Percentiles rank a stretch among this genome's conserved stretches.
phyloP scores from a whole-genome alignment of 2,329 filamentous ascomycete genomes.

The Aspergillus candidus region DNA sequence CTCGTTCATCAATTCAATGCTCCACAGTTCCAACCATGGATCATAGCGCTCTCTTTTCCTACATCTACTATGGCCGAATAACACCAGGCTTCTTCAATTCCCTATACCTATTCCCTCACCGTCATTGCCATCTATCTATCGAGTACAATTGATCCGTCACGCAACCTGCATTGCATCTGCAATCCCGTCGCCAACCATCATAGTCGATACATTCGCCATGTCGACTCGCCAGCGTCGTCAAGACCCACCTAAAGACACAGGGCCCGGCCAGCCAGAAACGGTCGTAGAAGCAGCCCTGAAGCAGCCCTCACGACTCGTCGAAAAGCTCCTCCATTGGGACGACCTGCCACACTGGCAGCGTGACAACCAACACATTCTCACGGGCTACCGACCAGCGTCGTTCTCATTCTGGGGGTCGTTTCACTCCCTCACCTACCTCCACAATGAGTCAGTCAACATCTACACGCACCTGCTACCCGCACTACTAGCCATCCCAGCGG shows the following conservation, averaged over 20 bases:
- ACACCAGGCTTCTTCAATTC: not conserved
- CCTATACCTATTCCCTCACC: not conserved
- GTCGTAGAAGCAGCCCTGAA: constrained; percentile 23
- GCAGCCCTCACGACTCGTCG: constrained; percentile 24
- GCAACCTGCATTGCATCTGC: constrained; percentile 5
- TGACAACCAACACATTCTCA: constrained; percentile 65
- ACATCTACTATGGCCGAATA: no score
- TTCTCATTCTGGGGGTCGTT: constrained; percentile 56
- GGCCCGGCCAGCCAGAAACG: constrained; percentile 18
- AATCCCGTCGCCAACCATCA: not conserved
- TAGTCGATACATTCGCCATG: constrained; percentile 23
- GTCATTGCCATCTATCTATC: constrained; percentile 18
- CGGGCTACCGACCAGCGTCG: constrained; percentile 59
- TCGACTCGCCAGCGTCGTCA: constrained; percentile 28
- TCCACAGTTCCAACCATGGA: no score
- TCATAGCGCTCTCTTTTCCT: no score
- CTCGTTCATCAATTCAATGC: no score
- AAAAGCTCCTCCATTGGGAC: constrained; percentile 44
- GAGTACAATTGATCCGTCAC: constrained; percentile 11
- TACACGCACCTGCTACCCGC: constrained; percentile 67
- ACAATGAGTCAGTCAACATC: constrained; percentile 68
- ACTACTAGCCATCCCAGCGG: constrained; percentile 49
- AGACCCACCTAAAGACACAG: constrained; percentile 14
- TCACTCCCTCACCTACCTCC: constrained; percentile 55
- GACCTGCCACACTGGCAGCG: constrained; percentile 50